Percentiles rank a stretch among this genome's conserved stretches.
Evolutionary conservation across 768 basidiomycete genomes (phyloP).

Genomic region (Boletus sensibilis): DNA sequence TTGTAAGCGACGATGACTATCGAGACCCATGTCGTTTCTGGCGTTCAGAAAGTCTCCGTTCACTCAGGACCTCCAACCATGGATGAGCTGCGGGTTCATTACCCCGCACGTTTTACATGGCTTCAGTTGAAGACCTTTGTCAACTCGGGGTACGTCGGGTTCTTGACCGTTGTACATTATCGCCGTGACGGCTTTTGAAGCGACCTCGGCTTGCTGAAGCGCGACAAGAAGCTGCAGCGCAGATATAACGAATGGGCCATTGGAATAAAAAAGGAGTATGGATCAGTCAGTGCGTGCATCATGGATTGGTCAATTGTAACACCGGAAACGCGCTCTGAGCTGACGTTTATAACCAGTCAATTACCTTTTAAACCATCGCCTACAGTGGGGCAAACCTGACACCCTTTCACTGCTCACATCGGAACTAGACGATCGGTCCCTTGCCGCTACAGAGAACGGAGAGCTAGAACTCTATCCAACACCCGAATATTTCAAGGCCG

Average conservation of each 20-base stretch:
- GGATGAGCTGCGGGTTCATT: constrained; percentile 64
- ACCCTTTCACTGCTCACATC: constrained; percentile 60
- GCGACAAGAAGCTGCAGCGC: constrained; percentile 65
- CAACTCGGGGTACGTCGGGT: constrained; percentile 62
- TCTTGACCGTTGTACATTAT: neutral
- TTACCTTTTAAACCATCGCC: constrained; percentile 64
- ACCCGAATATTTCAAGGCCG: constrained; percentile 64
- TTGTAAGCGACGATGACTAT: constrained; percentile 17
- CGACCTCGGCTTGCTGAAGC: constrained; percentile 77
- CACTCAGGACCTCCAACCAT: constrained; percentile 64
- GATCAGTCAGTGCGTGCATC: constrained; percentile 57
- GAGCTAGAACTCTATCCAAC: neutral
- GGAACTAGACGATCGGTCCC: constrained; percentile 39
- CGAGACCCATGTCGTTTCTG: constrained; percentile 3
- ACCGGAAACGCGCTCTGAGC: neutral
- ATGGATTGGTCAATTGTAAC: neutral
- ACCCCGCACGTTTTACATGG: constrained; percentile 79
- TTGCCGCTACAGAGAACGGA: constrained; percentile 16
- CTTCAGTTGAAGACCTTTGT: constrained; percentile 71
- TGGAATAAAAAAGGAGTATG: constrained; percentile 57
- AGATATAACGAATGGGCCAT: constrained; percentile 62
- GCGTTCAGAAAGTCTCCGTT: constrained; percentile 35
- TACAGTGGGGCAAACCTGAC: constrained; percentile 77
- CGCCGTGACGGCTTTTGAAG: constrained; percentile 36
- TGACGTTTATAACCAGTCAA: constrained; percentile 45